Base-by-base conservation (phyloP, 2,329 filamentous ascomycete genomes). In the Tolypocladium sp. region DNA sequence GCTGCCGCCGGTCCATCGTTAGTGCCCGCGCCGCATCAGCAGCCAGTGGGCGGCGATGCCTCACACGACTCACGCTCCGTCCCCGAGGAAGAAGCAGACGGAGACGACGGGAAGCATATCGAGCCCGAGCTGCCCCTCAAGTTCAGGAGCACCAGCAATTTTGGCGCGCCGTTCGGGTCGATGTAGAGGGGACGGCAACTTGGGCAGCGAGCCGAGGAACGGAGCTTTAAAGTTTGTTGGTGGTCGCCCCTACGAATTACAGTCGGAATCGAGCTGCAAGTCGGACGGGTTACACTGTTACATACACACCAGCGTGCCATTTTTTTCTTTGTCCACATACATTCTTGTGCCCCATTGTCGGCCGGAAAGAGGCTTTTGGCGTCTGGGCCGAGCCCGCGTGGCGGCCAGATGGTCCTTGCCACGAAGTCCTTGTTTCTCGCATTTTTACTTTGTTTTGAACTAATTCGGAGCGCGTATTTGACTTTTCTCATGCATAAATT, bases 121-220 rank as follows among this genome's bases (percentile, higher is more conserved):
- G 73, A 76, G 51, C 61, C 65, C n/a, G 77, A 80, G 30, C 72
- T 81, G 35, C 76, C 78, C 1, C 70, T 81, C 37, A 78, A 75
- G 64, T 67, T 81, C 46, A 78, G 70, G 64, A 72, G 67, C 33
- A 78, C 74, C 22, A 75, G 69, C 61, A 81, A 80, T 63, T 80
- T 80, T 66, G 78, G 78, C 15, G 74, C 76, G 25, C 77, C 77
- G 1, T 77, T 79, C 62, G 77, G 77, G 40, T 62, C 63, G 38
- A 63, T 69, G 55, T 72, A 69, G 64, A 58, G 51, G 54, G 20
- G 66, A 57, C 13, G 44, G 12, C 25, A 20, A 8, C n/a, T 6
- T 2, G 17, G 46, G 25, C 27, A 4, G 27, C 2, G 27, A 8
- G 44, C 44, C 46, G 13, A 20, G 27, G 7, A 20, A 10, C 25